Base-by-base conservation (phyloP, 352 stramenopile genomes). In the Phytophthora cajani region DNA sequence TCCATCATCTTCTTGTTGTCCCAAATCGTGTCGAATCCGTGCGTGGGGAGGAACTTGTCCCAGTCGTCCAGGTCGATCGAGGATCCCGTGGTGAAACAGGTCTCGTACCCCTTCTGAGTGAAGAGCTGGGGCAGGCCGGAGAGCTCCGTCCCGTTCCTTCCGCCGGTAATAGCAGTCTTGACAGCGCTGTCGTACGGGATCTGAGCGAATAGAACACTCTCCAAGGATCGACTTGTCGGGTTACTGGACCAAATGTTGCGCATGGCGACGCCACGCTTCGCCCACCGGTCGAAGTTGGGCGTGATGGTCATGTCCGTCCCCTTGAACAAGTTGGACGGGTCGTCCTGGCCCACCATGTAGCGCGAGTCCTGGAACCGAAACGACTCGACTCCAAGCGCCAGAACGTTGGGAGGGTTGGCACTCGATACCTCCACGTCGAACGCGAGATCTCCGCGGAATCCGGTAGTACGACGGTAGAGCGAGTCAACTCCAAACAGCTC, bases 211-310 rank as follows among this genome's bases (percentile, higher is more conserved):
- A 88, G 51, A 42, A 87, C 76, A 21, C 78, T 85, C 49, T 88
- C 79, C 7, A 89, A 19, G 0, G 82, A 88, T 4, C 82, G 79
- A 66, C 79, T 89, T 12, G 82, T 88, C 17, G 70, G 71, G 64
- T 75, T 88, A 40, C 78, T 88, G 1, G 82, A 88, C 79, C 82
- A 89, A 44, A 89, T 74, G 50, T 88, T 89, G 21, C 60, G 69
- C 32, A 89, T 78, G 1, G 78, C 82, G 21, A 90, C 67, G 30
- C 78, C 78, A 27, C 78, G 78, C 44, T 80, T 76, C 6, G 82
- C 75, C 73, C 77, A 90, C 47, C 62, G 61, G 47, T 90, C 78
- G 21, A 88, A 88, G 10, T 82, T 67, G 0, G 78, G 79, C 9
- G 78, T 85, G 17, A 88, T 74, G 0, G 75, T 80, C 66, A 64